Base-by-base conservation (phyloP, 805 yeast genomes). In the Pachysolen tannophilus region DNA sequence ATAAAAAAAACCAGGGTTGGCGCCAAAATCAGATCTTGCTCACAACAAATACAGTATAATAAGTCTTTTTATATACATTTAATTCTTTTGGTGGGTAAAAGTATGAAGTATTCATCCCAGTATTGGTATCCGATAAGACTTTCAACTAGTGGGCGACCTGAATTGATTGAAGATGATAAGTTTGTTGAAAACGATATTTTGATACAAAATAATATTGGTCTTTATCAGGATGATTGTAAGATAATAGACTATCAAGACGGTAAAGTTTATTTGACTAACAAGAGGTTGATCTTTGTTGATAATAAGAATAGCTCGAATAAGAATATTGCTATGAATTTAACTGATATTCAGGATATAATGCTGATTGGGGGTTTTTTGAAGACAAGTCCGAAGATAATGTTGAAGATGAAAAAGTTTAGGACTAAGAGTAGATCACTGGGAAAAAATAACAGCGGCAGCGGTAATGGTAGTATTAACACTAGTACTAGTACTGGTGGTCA, bases 221-320 rank as follows among this genome's bases (percentile, higher is more conserved):
- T 88, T 3, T 88, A 88, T 50, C 88, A 82, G 46, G 94, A 86
- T 16, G 75, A 75, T 39, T 61, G 62, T 40, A 84, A 83, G 58
- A 69, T 84, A 17, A 34, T 59, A 2, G 62, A 72, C 20, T 71
- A 78, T 42, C 94, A 84, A 50, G 58, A 69, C 39, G 97, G 97
- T 1, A 63, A 95, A 20, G 49, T 82, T 1, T 87, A 87, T 53
- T 58, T 90, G 20, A 88, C 97, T 0, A 72, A 77, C 26, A 67
- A 68, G 37, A 58, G 97, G 30, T 53, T 90, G 2, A 76, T 87
- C 9, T 90, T 78, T 52, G 72, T 88, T 9, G 88, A 82, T 46
- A 70, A 73, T 37, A 45, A 46, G 3, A 15, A 16, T 4, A 20
- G 19, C 3, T 18, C 28, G 10, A 18, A 10, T 2, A 43, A 46